Evolutionary conservation across 2,329 filamentous ascomycete genomes (phyloP).

Genomic region (Xylaria sp.): DNA sequence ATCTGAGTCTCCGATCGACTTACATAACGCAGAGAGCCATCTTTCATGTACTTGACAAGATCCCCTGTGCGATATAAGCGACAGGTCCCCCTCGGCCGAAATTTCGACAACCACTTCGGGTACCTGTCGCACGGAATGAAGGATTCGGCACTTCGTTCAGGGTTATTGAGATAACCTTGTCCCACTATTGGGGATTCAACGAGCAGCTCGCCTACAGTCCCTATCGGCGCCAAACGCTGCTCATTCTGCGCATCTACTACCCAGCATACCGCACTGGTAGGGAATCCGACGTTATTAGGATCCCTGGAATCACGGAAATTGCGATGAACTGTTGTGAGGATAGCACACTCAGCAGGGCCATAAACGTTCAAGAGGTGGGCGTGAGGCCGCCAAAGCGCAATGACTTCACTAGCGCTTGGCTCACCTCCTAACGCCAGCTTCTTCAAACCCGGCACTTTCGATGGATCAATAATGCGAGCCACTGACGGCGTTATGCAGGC

Average conservation of each 20-base stretch:
- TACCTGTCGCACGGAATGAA: constrained; percentile 46
- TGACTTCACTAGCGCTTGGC: constrained; percentile 24
- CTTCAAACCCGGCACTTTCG: constrained; percentile 31
- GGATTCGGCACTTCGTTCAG: constrained; percentile 40
- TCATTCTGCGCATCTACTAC: constrained; percentile 46
- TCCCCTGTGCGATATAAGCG: constrained; percentile 52
- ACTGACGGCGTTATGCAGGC: constrained; percentile 36
- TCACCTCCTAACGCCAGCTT: constrained; percentile 36
- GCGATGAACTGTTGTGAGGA: constrained; percentile 22
- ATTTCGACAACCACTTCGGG: constrained; percentile 31
- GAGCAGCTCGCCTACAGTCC: constrained; percentile 46
- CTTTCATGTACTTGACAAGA: constrained; percentile 38
- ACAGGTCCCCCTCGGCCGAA: constrained; percentile 51
- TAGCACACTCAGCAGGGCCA: constrained; percentile 34
- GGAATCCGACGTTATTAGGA: constrained; percentile 14
- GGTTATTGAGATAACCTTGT: constrained; percentile 48
- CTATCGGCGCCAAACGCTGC: constrained; percentile 32
- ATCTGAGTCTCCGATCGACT: constrained; percentile 54
- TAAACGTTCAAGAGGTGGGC: constrained; percentile 33
- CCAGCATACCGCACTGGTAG: constrained; percentile 36
- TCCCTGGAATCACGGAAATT: not conserved
- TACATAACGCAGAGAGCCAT: constrained; percentile 47
- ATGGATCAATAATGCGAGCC: constrained; percentile 31
- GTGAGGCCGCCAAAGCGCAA: constrained; percentile 30
- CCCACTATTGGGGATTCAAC: constrained; percentile 46